Percentiles rank a stretch among this genome's conserved stretches.
These are phyloP conservation scores for Abrus precatorius DNA, from an alignment of 306 rosid species.

Conservation along the genomic window DNA sequence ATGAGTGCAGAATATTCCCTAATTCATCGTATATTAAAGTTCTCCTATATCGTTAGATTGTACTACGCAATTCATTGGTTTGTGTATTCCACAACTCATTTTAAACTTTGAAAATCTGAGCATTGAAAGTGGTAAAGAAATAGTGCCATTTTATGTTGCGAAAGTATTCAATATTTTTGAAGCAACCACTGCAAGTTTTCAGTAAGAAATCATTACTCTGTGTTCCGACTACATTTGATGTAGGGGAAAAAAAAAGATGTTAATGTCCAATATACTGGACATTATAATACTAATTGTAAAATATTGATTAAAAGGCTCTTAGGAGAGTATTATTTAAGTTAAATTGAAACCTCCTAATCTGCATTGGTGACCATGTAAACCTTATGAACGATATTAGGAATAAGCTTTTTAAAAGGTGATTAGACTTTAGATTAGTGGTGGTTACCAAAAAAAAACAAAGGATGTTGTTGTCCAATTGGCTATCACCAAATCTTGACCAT, in stretches of 20 bases:
- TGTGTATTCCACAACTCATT: neutral
- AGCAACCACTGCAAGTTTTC: neutral
- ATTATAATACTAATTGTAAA: neutral
- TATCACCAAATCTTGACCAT: conserved; percentile 16
- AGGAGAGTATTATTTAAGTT: neutral
- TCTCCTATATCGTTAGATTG: neutral
- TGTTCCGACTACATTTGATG: neutral
- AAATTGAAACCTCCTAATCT: conserved; percentile 1
- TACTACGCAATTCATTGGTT: neutral
- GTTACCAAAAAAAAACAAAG: neutral
- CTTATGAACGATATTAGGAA: neutral
- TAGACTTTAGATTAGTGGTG: conserved; percentile 32
- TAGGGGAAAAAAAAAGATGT: too few species aligned
- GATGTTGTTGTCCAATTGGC: conserved; percentile 33
- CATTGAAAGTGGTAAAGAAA: conserved; percentile 20
- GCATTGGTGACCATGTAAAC: conserved; percentile 3
- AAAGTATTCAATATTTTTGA: conserved; percentile 15
- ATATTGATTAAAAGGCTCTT: neutral
- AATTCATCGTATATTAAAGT: neutral
- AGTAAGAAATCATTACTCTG: neutral
- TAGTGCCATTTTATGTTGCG: neutral
- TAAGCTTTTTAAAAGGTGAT: conserved; percentile 38
- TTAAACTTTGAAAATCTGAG: neutral
- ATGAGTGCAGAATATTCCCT: neutral
- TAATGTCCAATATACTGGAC: too few species aligned